Percentiles rank a stretch among this genome's conserved stretches.
Conservation (phyloP, 23 red algal species). For the Agarophyton chilense region DNA sequence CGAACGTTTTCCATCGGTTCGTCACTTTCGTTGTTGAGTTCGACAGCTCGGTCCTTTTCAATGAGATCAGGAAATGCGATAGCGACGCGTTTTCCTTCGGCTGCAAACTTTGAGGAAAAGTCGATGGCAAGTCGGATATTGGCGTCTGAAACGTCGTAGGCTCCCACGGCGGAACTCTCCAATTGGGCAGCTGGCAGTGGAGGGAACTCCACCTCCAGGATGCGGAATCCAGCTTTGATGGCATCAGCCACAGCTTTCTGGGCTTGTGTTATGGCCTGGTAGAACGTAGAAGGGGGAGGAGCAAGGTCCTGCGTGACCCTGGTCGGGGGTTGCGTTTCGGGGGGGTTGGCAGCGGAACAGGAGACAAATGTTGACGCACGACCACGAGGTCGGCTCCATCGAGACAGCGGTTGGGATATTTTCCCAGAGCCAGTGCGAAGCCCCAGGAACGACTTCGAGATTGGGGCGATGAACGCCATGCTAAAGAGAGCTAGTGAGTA, state of each 20-base stretch:
- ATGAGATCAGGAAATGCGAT: slow-evolving; percentile 84
- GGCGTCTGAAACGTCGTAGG: slow-evolving; percentile 92
- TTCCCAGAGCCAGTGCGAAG: not conserved
- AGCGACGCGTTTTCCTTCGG: slow-evolving; percentile 44
- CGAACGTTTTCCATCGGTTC: slow-evolving; percentile 57
- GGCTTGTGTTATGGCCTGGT: slow-evolving; percentile 81
- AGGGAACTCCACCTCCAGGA: slow-evolving; percentile 98
- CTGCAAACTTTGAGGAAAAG: slow-evolving; percentile 69
- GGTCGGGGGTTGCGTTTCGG: slow-evolving; percentile 3
- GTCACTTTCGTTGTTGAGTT: slow-evolving; percentile 69
- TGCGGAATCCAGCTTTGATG: slow-evolving; percentile 47
- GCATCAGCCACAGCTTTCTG: slow-evolving; percentile 62
- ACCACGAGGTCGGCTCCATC: not conserved
- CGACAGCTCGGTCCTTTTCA: slow-evolving; percentile 88
- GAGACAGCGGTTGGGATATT: not conserved
- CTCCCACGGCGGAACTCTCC: slow-evolving; percentile 68
- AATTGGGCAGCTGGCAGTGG: slow-evolving; percentile 76
- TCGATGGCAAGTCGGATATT: slow-evolving; percentile 88
- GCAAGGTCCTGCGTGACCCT: not conserved
- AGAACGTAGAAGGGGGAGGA: slow-evolving; percentile 88
- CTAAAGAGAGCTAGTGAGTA: not conserved
- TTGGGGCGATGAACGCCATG: not conserved
- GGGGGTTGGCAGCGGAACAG: not conserved
- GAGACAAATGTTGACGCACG: not conserved
- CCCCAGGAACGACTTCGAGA: not conserved